These are phyloP conservation scores for Saccharomycopsis sp. DNA, from an alignment of 805 yeast species.

Conservation along the genomic window DNA sequence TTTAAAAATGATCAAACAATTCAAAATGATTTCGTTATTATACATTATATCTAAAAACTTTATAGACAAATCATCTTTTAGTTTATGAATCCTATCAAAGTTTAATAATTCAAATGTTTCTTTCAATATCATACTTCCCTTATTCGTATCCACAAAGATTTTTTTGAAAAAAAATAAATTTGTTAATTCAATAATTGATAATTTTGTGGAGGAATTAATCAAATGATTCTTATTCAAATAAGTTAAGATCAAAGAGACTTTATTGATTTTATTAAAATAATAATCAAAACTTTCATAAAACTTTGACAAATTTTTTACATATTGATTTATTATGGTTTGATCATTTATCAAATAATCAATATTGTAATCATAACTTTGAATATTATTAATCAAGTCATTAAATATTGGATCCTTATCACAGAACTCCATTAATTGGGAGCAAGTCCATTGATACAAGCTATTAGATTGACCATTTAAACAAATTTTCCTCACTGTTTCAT, in stretches of 20 bases:
- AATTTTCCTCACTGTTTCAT: not conserved
- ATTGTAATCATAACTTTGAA: not conserved
- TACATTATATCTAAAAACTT: not conserved
- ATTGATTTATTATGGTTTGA: not conserved
- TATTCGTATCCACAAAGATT: not conserved
- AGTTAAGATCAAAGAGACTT: constrained; percentile 1
- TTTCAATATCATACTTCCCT: not conserved
- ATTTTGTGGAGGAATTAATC: constrained; percentile 6
- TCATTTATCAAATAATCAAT: not conserved
- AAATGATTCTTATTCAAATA: constrained; percentile 8
- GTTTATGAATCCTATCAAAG: not conserved
- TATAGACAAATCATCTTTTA: not conserved
- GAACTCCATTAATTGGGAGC: not conserved
- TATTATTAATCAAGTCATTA: not conserved
- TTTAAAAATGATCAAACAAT: constrained; percentile 1
- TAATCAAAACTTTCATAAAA: not conserved
- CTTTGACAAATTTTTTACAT: not conserved
- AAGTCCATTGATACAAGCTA: constrained; percentile 1
- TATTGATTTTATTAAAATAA: constrained; percentile 6
- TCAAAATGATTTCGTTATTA: not conserved
- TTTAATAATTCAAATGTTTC: not conserved
- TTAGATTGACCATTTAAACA: not conserved
- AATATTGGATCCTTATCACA: not conserved
- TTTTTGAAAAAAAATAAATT: constrained; percentile 5
- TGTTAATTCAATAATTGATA: constrained; percentile 7